Base-by-base conservation (phyloP, 176 grass and related monocot species). In the Pharus latifolius region DNA sequence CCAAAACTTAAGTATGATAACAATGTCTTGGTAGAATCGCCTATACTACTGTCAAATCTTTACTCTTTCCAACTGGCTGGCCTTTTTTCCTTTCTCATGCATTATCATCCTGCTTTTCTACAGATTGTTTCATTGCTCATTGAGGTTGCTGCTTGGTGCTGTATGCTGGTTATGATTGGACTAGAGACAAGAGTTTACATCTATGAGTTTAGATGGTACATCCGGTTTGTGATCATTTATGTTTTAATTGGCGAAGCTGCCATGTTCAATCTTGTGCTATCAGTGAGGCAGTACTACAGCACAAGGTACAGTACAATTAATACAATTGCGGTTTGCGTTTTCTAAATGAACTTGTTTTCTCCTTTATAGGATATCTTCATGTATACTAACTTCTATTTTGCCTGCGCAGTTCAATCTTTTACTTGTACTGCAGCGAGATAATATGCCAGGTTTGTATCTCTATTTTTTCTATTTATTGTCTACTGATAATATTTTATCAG, bases 111-210 rank as follows among this genome's bases (percentile, higher is more conserved):
- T 81, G 3, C 57, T 33, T 63, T 41, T 85, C 60, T 77, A 29
- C 78, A 98, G 94, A 63, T 98, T 74, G 75, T 87, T 46, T 87
- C 90, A 78, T 70, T 90, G 56, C 64, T 91, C 40, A 63, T 93
- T 0, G 90, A 93, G 73, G 58, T 53, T 74, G 75, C 41, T 72
- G 81, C 89, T 69, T 98, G 89, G 94, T 90, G 87, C 56, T 88
- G 81, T 76, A 80, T 93, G 87, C 60, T 98, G 78, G 55, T 60
- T 66, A 88, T 98, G 87, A 82, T 93, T 80, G 30, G 51, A 60
- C 18, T 92, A 22, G 95, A 98, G 69, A 93, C 89, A 78, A 91
- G 77, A 69, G 74, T 93, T 73, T 98, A 94, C 41, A 91, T 98
- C 46, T 40, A 53, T 10, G 90, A 98, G 74, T 94, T 99, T 17